Percentiles rank a stretch among this genome's conserved stretches.
These are phyloP conservation scores for Paracorniculantispora psalliotae DNA, from an alignment of 2,329 filamentous ascomycete species.

Conservation along the genomic window DNA sequence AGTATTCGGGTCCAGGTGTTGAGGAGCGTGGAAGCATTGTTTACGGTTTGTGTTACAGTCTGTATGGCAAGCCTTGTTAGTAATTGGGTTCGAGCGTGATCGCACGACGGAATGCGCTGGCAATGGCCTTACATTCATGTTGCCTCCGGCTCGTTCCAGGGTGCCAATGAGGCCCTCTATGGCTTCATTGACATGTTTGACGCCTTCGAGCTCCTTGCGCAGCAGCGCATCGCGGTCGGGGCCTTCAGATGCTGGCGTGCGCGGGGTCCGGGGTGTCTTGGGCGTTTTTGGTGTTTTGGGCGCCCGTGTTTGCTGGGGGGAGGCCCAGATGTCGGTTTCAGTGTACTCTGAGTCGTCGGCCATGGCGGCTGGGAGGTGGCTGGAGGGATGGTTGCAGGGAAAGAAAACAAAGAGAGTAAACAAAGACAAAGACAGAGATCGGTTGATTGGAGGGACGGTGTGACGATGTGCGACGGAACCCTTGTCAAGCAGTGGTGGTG, in stretches of 20 bases:
- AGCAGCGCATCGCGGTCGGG: slow-evolving; percentile 67
- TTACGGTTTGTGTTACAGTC: slow-evolving; percentile 82
- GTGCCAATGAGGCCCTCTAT: slow-evolving; percentile 74
- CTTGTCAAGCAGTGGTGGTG: not conserved
- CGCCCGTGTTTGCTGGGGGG: slow-evolving; percentile 32
- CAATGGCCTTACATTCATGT: slow-evolving; percentile 61
- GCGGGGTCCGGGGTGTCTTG: slow-evolving; percentile 45
- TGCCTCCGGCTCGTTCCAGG: slow-evolving; percentile 65
- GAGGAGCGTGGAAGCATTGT: slow-evolving; percentile 80
- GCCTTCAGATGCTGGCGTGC: slow-evolving; percentile 43
- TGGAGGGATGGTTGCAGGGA: not conserved
- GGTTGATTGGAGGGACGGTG: not conserved
- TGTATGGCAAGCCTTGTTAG: slow-evolving; percentile 16
- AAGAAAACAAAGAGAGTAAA: not conserved
- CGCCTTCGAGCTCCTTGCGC: slow-evolving; percentile 72
- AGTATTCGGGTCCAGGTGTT: slow-evolving; percentile 96
- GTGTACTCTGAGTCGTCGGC: slow-evolving; percentile 41
- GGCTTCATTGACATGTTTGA: slow-evolving; percentile 80
- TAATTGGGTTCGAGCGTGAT: not conserved
- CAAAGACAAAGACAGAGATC: not conserved
- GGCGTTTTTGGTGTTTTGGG: slow-evolving; percentile 37
- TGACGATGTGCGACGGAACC: not conserved
- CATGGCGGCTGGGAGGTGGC: slow-evolving; percentile 29
- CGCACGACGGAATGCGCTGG: not conserved
- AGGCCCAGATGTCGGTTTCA: slow-evolving; percentile 45